Conservation (phyloP, 2,329 filamentous ascomycete genomes). For the Stylonectria norvegica region DNA sequence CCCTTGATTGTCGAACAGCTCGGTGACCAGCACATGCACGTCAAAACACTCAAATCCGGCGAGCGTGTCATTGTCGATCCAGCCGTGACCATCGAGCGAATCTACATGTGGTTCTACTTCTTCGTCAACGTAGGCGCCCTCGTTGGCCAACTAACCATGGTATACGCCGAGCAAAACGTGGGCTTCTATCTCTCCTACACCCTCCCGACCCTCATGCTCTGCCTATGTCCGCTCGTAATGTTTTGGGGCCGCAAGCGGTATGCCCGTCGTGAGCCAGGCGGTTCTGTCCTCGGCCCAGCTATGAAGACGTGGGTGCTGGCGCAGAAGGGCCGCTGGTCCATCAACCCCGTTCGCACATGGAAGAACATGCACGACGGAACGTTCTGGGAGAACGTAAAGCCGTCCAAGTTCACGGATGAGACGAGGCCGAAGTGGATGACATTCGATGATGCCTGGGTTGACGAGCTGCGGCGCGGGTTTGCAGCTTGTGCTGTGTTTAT, state of each 20-base stretch:
- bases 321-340: slow-evolving; percentile 65
- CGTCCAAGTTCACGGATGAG: slow-evolving; percentile 54
- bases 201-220: slow-evolving; percentile 64
- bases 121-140: slow-evolving; percentile 70
- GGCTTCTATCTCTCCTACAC: slow-evolving; percentile 71
- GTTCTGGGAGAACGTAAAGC: slow-evolving; percentile 69
- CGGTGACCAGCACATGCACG: slow-evolving; percentile 50
- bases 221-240: slow-evolving; percentile 60
- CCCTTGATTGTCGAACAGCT: slow-evolving; percentile 66
- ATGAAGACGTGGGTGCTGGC: slow-evolving; percentile 58
- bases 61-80: slow-evolving; percentile 65
- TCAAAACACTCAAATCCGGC: slow-evolving; percentile 51
- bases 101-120: slow-evolving; percentile 70
- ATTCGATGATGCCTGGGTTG: slow-evolving; percentile 77
- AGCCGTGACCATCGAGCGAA: slow-evolving; percentile 56
- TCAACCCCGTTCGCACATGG: slow-evolving; percentile 61
- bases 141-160: slow-evolving; percentile 61
- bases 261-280: slow-evolving; percentile 54
- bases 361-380: slow-evolving; percentile 53
- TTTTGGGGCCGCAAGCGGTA: slow-evolving; percentile 58
- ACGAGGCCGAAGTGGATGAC: slow-evolving; percentile 67
- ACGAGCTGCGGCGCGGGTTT: slow-evolving; percentile 67
- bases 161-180: slow-evolving; percentile 69
- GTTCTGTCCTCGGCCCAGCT: slow-evolving; percentile 66
- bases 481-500: slow-evolving; percentile 66